Evolutionary conservation across 306 rosid species (phyloP).

Genomic region (Sicyos edulis): DNA sequence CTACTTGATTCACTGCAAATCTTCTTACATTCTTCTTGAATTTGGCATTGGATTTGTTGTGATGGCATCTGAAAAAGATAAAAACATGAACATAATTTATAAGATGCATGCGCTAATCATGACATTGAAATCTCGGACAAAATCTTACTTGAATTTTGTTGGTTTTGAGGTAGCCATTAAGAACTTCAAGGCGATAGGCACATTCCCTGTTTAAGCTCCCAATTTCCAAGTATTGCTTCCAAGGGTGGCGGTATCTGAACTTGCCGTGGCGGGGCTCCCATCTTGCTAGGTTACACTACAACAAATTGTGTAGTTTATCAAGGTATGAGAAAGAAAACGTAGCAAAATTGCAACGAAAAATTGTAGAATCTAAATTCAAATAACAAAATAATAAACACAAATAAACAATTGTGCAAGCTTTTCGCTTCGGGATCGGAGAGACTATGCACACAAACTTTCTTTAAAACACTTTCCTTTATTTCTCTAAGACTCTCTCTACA

Average conservation of each 20-base stretch:
- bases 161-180: conserved; percentile 32
- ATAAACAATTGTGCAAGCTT: no score
- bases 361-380: no score
- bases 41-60: conserved; percentile 40
- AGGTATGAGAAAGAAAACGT: no score
- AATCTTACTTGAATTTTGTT: conserved; percentile 38
- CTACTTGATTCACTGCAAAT: conserved; percentile 55
- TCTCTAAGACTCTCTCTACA: no score
- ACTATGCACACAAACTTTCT: no score
- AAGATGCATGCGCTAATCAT: no score
- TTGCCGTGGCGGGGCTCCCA: conserved; percentile 93
- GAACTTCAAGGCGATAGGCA: conserved; percentile 70
- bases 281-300: conserved; percentile 34
- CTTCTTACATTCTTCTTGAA: conserved; percentile 49
- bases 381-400: no score
- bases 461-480: no score
- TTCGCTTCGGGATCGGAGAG: no score
- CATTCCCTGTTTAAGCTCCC: conserved; percentile 66
- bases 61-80: conserved; percentile 32
- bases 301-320: no score
- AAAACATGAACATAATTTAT: background rate
- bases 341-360: no score
- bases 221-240: conserved; percentile 67
- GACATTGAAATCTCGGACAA: no score
- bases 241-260: conserved; percentile 66